A percentile compares a stretch with the other conserved stretches of the same genome.
Evolutionary conservation across 2,329 filamentous ascomycete genomes (phyloP).

Genomic region (Dendrostoma leiphaemia): DNA sequence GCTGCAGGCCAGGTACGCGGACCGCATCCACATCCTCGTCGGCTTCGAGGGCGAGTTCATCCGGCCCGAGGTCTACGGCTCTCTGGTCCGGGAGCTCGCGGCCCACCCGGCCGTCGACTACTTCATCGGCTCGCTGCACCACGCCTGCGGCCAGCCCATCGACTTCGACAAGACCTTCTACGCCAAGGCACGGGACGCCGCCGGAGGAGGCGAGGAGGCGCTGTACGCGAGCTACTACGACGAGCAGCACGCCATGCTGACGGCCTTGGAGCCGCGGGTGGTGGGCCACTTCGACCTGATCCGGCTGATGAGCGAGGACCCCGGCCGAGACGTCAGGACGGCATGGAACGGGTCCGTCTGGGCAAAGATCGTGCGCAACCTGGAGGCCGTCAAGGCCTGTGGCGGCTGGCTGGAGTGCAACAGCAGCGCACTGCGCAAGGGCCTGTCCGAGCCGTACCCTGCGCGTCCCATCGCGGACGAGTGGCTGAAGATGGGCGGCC

Average conservation of each 20-base stretch:
- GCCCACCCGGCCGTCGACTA: constrained; percentile 71
- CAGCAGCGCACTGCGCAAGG: constrained; percentile 82
- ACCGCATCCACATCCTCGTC: constrained; percentile 74
- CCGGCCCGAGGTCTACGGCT: constrained; percentile 55
- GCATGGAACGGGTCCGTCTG: constrained; percentile 62
- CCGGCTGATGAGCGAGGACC: constrained; percentile 71
- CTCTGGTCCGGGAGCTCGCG: constrained; percentile 58
- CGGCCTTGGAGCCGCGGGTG: constrained; percentile 67
- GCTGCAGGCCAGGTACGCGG: constrained; percentile 67
- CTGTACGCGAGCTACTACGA: constrained; percentile 87
- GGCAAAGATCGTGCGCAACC: constrained; percentile 70
- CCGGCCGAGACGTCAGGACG: constrained; percentile 56
- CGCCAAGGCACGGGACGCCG: constrained; percentile 44
- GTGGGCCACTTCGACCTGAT: constrained; percentile 96
- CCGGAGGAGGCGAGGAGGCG: constrained; percentile 59
- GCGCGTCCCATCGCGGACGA: constrained; percentile 74
- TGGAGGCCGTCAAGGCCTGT: constrained; percentile 67
- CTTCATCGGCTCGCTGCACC: constrained; percentile 91
- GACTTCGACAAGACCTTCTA: constrained; percentile 77
- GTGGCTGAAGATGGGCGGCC: constrained; percentile 71
- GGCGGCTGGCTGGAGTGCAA: constrained; percentile 89
- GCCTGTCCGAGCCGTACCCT: constrained; percentile 87
- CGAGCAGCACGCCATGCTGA: constrained; percentile 78
- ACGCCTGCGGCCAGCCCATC: constrained; percentile 82
- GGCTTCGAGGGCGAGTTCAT: constrained; percentile 96